Percentiles rank a stretch among this genome's conserved stretches.
phyloP scores from a whole-genome alignment of 2,329 filamentous ascomycete genomes.

The Sclerotinia borealis region DNA sequence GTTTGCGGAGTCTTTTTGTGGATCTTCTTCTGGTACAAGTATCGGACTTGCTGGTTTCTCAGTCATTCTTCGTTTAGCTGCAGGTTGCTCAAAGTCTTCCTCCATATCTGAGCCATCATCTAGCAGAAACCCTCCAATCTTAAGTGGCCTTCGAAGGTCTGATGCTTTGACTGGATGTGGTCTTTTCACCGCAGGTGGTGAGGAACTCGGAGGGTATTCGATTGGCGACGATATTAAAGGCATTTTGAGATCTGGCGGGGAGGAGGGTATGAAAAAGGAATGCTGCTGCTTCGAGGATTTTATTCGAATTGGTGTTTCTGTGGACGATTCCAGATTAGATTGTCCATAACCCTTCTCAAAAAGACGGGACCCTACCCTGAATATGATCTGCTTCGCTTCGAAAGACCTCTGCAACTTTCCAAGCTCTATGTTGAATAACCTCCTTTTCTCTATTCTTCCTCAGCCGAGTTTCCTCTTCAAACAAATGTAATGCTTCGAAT shows the following conservation, averaged over 20 bases:
- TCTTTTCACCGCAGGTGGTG: slow-evolving; percentile 34
- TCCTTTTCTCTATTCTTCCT: slow-evolving; percentile 39
- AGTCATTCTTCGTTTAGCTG: slow-evolving; percentile 41
- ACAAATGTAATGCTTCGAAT: slow-evolving; percentile 39
- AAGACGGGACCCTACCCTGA: slow-evolving; percentile 21
- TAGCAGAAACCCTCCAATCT: slow-evolving; percentile 39
- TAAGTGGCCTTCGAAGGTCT: slow-evolving; percentile 32
- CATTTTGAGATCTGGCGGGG: slow-evolving; percentile 39
- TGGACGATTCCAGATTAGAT: neutral
- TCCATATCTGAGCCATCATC: slow-evolving; percentile 40
- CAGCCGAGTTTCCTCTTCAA: slow-evolving; percentile 36
- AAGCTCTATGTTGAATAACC: slow-evolving; percentile 47
- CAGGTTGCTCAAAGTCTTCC: slow-evolving; percentile 33
- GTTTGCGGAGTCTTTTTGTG: neutral
- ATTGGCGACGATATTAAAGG: slow-evolving; percentile 54
- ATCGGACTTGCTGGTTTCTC: slow-evolving; percentile 16
- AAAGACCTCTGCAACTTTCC: slow-evolving; percentile 42
- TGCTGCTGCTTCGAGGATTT: slow-evolving; percentile 4
- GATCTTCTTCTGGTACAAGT: neutral
- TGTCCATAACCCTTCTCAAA: neutral
- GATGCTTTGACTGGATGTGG: slow-evolving; percentile 32
- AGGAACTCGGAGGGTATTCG: slow-evolving; percentile 31
- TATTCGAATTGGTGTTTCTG: slow-evolving; percentile 5
- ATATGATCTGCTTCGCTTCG: slow-evolving; percentile 41
- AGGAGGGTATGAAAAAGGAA: neutral